Base-by-base conservation (phyloP, 176 grass and related monocot genomes). In the Zoysia pacifica region DNA sequence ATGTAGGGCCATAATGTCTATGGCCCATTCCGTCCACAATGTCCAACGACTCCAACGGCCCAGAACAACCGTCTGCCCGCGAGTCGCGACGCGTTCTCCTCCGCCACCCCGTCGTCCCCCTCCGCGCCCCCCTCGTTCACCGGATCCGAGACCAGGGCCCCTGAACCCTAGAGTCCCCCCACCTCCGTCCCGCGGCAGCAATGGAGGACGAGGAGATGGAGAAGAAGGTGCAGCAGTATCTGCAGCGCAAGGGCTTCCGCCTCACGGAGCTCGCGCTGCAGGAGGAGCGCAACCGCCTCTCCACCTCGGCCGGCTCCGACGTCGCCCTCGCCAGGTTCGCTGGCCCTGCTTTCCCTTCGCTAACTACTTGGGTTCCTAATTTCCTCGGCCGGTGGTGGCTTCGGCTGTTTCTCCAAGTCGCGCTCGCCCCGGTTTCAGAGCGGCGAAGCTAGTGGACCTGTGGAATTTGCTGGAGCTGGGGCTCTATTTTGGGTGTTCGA, bases 201-300 rank as follows among this genome's bases (percentile, higher is more conserved):
- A 98, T 99, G 92, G 92, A 93, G 47, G 96, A 98, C 70, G 92
- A 95, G 84, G 96, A 98, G 83, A 89, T 93, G 75, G 88, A 99
- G 82, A 99, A 94, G 90, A 86, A 93, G 70, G 96, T 93, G 79
- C 76, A 93, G 72, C 86, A 89, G 73, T 99, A 99, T 81, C 81
- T 95, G 72, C 91, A 89, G 84, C 93, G 86, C 72, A 99, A 91
- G 85, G 96, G 92, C 18, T 95, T 99, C 88, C 89, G 80, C 81
- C 84, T 93, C 70, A 87, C 90, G 5, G 96, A 95, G 84, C 83
- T 95, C 35, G 90, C 90, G 55, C 86, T 95, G 59, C 96, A 93
- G 73, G 92, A 94, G 86, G 95, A 99, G 84, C 91, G 93, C 62
- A 93, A 80, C 64, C 90, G 92, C 56, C 86, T 99, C 64, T 87